Evolutionary conservation across 2,329 filamentous ascomycete genomes (phyloP), one percentile per base, ranked within the genome.

Genomic region (Epichloe festucae): DNA sequence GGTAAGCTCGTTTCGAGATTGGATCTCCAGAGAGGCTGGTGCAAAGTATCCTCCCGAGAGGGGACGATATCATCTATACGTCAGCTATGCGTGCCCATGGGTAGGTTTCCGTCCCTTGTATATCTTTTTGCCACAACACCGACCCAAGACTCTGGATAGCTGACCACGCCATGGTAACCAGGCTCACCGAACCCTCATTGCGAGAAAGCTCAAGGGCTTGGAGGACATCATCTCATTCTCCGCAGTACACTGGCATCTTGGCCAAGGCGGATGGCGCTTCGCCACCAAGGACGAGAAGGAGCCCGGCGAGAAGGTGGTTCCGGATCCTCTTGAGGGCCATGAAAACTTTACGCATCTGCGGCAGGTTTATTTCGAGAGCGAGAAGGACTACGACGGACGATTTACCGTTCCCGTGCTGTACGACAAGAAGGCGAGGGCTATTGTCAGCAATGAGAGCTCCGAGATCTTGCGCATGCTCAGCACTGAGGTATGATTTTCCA

Each of bases 21-120:
- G 74, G 67, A 86, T 95, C 67, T 88, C 85, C 35, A 79, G 76
- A 56, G 79, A 87, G 59, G 69, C 80, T 1, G 83, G 79, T 42
- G 84, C 87, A 5, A 71, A 83, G 66, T 96, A 89, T 60, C 86
- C 89, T 5, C 79, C 89, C 1, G 91, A 97, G 70, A 88, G 87
- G 70, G 88, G 79, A 50, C 79, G 93, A 52, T 98, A 98, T 67
- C 93, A 98, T 70, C 81, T 98, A 60, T 98, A 91, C 65, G 85
- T 95, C 58, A 91, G 85, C 62, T 95, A 95, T 69, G 90, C 90
- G 6, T 96, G 90, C 68, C 90, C 90, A 4, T 96, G 90, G 90
- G 84, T 74, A 59, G 50, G 69, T 61, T n/a, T 23, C 31, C 23
- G 23, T 21, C 14, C 12, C 17, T 11, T 15, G 2, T 8, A 12